Base-by-base conservation (phyloP, 768 basidiomycete genomes). In the Hygrophorus russula region DNA sequence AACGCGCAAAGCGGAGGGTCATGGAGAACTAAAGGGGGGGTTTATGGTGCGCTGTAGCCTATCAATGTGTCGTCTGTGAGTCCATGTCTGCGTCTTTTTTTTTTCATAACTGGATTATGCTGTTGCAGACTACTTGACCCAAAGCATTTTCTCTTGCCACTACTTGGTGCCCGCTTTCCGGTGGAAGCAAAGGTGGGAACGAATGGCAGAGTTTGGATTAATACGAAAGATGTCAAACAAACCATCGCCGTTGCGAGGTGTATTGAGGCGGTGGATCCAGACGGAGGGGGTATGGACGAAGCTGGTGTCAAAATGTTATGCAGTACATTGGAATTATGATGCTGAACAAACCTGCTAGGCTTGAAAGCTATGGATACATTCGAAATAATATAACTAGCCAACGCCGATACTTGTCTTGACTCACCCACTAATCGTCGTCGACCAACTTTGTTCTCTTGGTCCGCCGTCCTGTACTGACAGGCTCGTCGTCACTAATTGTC, bases 191-290 rank as follows among this genome's bases (percentile, higher is more conserved):
- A 91, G 1, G 78, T 91, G 1, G 96, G 96, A 0, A 68, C 86
- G 59, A 99, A 99, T 56, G 94, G 93, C 2, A 76, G 85, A 34
- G 77, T 96, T 13, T 98, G 94, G 94, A 61, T 97, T 51, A 83
- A 70, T 46, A 68, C 89, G 5, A 80, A 81, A 51, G 80, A 86
- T 34, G 62, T 71, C 9, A 77, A 71, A 50, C 78, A 87, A 53
- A 82, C 78, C 8, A 84, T 97, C 40, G 80, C 80, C 5, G 66
- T 82, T 17, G 67, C 77, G 45, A 73, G 87, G 38, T 87, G 88
- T 55, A 81, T 98, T 31, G 82, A 91, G 56, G 79, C 74, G 12
- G 80, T 76, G 9, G 89, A 94, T 59, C 74, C 82, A 15, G 83
- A 84, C 48, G 78, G 78, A 4, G 77, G 72, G 9, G 73, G 76